Base-by-base conservation (phyloP, 495 filamentous ascomycete genomes). In the Penicillium bialowiezense region DNA sequence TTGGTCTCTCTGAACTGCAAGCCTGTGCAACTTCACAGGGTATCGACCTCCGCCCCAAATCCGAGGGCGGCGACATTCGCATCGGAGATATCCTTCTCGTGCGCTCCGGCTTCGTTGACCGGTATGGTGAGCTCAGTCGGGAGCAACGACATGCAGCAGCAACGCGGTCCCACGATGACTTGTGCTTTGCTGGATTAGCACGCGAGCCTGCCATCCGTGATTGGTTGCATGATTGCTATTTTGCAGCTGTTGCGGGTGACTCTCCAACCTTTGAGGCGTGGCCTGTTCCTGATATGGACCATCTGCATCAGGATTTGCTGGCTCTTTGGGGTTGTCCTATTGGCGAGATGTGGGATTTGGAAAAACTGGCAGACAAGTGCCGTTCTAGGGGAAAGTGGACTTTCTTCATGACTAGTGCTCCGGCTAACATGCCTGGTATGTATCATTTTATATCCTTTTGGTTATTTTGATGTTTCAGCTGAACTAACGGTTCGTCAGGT, bases 161-260 rank as follows among this genome's bases (percentile, higher is more conserved):
- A 8, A 54, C 69, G 20, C 71, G 78, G 36, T 52, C 57, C n/a
- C 71, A 70, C 34, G 73, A 74, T 14, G 64, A 72, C 4, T 68
- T 82, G 45, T 52, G 64, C 10, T 85, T 80, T 54, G 79, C 71
- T 5, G 86, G 85, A 1, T 54, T 81, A 1, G 63, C 71, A 47
- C 82, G 85, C 54, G 81, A 83, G 24, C 72, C 82, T 24, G 64
- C 64, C 38, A 70, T 85, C 32, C 55, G 81, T 40, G 78, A 83
- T 40, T 87, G 81, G 77, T 53, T 89, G 51, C 81, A 86, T 54
- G 82, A 88, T 59, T 78, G 73, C 43, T 87, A 85, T 42, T 86
- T 87, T 54, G 75, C 84, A 4, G 75, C 72, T 1, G 82, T 86
- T 20, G 78, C 74, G 4, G 81, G 81, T 0, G 84, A 86, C 53